Evolutionary conservation across 352 stramenopile species (phyloP).

Genomic region (Globisporangium camurandrum): DNA sequence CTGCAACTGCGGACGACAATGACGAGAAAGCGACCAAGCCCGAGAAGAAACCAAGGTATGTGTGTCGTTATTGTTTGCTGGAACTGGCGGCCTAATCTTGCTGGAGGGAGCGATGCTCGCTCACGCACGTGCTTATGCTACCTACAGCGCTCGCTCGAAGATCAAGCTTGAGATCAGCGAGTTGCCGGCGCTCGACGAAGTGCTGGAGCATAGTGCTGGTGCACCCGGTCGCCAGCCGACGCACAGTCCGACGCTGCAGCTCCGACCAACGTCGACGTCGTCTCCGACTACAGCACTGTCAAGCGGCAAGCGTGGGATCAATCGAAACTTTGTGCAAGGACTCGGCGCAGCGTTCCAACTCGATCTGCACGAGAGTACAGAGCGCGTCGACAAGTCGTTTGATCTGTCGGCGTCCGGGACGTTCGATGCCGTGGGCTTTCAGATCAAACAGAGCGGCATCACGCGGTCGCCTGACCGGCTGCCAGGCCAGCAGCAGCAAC

Average conservation of each 20-base stretch:
- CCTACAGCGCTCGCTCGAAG: slow-evolving; percentile 31
- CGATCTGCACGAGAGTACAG: slow-evolving; percentile 51
- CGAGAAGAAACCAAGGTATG: slow-evolving; percentile 46
- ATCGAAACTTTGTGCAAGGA: slow-evolving; percentile 57
- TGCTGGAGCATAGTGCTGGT: slow-evolving; percentile 4
- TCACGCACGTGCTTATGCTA: slow-evolving; percentile 1
- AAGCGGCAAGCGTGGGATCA: slow-evolving; percentile 58
- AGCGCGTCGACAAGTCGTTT: slow-evolving; percentile 68
- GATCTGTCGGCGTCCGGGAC: slow-evolving; percentile 76
- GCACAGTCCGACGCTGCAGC: slow-evolving; percentile 35
- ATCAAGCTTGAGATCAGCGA: slow-evolving; percentile 74
- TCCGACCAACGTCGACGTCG: slow-evolving; percentile 21
- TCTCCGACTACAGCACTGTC: slow-evolving; percentile 30
- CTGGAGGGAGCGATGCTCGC: background rate
- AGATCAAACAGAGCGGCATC: slow-evolving; percentile 80
- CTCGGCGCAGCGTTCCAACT: slow-evolving; percentile 65
- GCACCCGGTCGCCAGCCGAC: slow-evolving; percentile 27
- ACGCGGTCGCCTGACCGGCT: slow-evolving; percentile 52
- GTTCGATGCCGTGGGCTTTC: slow-evolving; percentile 73
- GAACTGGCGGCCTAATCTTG: no score
- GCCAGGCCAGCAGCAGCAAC: slow-evolving; percentile 16
- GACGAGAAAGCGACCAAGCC: slow-evolving; percentile 32
- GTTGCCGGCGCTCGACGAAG: slow-evolving; percentile 22
- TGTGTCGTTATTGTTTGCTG: slow-evolving; percentile 2
- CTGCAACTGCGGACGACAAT: slow-evolving; percentile 2